A percentile compares a stretch with the other conserved stretches of the same genome.
Evolutionary conservation across 2,329 filamentous ascomycete species (phyloP).

Genomic region (Aureobasidium namibiae): DNA sequence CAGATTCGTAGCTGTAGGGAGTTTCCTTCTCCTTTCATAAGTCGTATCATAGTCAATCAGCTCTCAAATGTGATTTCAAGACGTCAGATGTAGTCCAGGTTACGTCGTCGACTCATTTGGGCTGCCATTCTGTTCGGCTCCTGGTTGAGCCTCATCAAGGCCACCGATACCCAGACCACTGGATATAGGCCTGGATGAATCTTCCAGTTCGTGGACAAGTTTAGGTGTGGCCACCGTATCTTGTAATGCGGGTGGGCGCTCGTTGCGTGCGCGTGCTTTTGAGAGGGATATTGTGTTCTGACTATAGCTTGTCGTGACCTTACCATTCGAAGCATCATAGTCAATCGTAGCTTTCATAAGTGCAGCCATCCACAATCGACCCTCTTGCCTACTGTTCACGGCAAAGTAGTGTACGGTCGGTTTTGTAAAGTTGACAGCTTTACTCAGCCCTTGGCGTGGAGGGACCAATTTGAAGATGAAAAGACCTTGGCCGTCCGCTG

Average conservation of each 20-base stretch:
- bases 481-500: slow-evolving; percentile 42
- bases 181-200: neutral
- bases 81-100: neutral
- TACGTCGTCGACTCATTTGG: neutral
- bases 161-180: slow-evolving; percentile 21
- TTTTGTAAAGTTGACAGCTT: slow-evolving; percentile 94
- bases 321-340: slow-evolving; percentile 61
- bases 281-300: slow-evolving; percentile 91
- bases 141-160: slow-evolving; percentile 13
- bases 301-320: slow-evolving; percentile 86
- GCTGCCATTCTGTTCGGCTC: neutral
- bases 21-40: neutral
- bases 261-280: slow-evolving; percentile 79
- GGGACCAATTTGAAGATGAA: slow-evolving; percentile 99
- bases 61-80: neutral
- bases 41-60: slow-evolving; percentile 6
- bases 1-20: neutral
- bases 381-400: slow-evolving; percentile 79
- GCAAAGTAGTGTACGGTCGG: slow-evolving; percentile 97
- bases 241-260: slow-evolving; percentile 77
- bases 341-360: slow-evolving; percentile 99
- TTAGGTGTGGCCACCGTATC: slow-evolving; percentile 12
- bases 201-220: neutral
- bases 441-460: slow-evolving; percentile 75
- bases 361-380: slow-evolving; percentile 94